Evolutionary conservation across 2,329 filamentous ascomycete species (phyloP), one percentile per base, ranked within the genome.

Genomic region (Furcasterigmium furcatum): DNA sequence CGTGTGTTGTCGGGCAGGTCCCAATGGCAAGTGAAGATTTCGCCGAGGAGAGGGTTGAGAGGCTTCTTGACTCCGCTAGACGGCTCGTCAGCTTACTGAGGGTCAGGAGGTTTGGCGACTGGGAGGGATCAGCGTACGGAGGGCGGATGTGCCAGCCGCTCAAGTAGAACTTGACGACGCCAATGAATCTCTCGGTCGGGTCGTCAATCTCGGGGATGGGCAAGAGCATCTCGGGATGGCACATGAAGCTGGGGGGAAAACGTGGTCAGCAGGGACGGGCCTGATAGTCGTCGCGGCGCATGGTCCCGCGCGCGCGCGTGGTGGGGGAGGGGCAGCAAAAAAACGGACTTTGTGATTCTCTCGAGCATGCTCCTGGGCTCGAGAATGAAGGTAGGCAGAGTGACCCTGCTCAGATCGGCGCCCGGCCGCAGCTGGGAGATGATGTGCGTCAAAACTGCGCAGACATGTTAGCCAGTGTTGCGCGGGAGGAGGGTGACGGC

Each of bases 111-210:
- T n/a, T n/a, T n/a, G n/a, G n/a, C 4, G n/a, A 36, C 19, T 19
- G 34, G 7, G 16, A 16, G 12, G 19, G 24, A 12, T 7, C 16
- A 29, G 77, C 88, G 61, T 80, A 95, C 90, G 91, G 88, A 61
- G 94, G 94, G 68, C 92, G 94, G 64, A 99, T 96, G 66, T 99
- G 94, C 94, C 94, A 99, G 59, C 94, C 94, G 66, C 91, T 96
- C 38, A 99, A 76, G 67, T 99, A 99, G 67, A 99, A 99, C 69
- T 95, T 96, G 62, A 96, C 89, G 41, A 99, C 94, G 13, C 91
- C 88, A 24, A 97, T 84, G 62, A 99, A 99, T 64, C 94, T 83
- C 60, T 92, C 76, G 46, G 90, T 74, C 1, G 94, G 92, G 60
- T 99, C 92, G 43, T 97, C 88, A 56, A 96, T 88, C 39, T 82